Conservation (phyloP, 345 rosid genomes). For the Noccaea caerulescens region DNA sequence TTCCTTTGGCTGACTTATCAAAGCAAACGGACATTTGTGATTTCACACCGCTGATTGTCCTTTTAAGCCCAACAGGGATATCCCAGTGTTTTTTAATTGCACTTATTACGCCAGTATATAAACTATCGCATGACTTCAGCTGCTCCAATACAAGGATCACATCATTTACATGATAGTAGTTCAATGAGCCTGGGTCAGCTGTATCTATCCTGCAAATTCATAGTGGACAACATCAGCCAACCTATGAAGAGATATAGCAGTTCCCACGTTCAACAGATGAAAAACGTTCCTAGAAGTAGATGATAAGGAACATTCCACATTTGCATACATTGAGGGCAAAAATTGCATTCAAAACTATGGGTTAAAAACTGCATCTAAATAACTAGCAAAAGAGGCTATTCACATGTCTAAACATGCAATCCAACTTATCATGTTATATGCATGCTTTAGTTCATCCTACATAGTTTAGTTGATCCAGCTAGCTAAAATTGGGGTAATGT, state of each 20-base stretch:
- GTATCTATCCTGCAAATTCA: slow-evolving; percentile 77
- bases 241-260: slow-evolving; percentile 26
- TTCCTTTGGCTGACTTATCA: slow-evolving; percentile 42
- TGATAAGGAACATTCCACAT: slow-evolving; percentile 15
- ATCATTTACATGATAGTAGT: slow-evolving; percentile 69
- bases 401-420: slow-evolving; percentile 27
- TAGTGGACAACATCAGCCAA: slow-evolving; percentile 35
- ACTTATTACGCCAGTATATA: slow-evolving; percentile 56
- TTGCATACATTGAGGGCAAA: slow-evolving; percentile 16
- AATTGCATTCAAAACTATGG: background rate
- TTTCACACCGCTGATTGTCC: slow-evolving; percentile 47
- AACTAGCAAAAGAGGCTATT: slow-evolving; percentile 18
- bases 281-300: slow-evolving; percentile 11
- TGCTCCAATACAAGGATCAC: slow-evolving; percentile 61
- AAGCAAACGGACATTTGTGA: slow-evolving; percentile 44
- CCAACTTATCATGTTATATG: slow-evolving; percentile 23
- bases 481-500: slow-evolving; percentile 18
- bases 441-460: slow-evolving; percentile 1
- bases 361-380: slow-evolving; percentile 15
- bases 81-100: slow-evolving; percentile 73
- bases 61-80: slow-evolving; percentile 47
- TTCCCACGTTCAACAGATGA: slow-evolving; percentile 24
- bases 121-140: slow-evolving; percentile 61
- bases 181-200: slow-evolving; percentile 51
- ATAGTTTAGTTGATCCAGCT: slow-evolving; percentile 16